Percentiles rank a stretch among this genome's conserved stretches.
phyloP scores from a whole-genome alignment of 2,329 filamentous ascomycete genomes.

The Arthrobotrys megalospora region DNA sequence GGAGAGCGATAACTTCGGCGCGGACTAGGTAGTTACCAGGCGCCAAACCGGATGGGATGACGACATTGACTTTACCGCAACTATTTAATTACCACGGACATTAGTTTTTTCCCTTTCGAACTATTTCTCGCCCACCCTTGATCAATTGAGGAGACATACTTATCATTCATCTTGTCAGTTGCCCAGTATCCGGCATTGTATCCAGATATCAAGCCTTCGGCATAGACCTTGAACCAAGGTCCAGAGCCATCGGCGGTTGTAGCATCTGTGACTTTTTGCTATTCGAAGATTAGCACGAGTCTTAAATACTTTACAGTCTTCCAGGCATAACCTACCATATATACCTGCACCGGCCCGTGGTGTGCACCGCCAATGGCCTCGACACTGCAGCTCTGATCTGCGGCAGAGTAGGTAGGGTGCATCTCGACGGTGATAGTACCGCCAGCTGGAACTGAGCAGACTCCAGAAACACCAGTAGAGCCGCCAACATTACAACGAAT shows the following conservation, averaged over 20 bases:
- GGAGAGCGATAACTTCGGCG: conserved; percentile 72
- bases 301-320: neutral
- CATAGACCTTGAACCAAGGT: conserved; percentile 73
- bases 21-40: conserved; percentile 73
- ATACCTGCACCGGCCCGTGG: conserved; percentile 72
- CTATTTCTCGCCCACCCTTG: neutral
- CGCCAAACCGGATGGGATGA: conserved; percentile 71
- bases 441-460: conserved; percentile 70
- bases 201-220: conserved; percentile 69
- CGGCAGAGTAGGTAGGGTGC: conserved; percentile 70
- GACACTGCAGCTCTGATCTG: conserved; percentile 69
- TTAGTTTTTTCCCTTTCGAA: neutral
- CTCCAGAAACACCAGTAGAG: conserved; percentile 66
- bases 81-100: conserved; percentile 6
- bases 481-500: conserved; percentile 71
- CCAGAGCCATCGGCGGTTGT: conserved; percentile 69
- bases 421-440: conserved; percentile 73
- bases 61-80: conserved; percentile 68
- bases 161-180: conserved; percentile 68
- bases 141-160: conserved; percentile 63
- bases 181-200: conserved; percentile 70
- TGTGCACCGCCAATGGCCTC: conserved; percentile 73
- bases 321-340: conserved; percentile 67
- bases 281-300: conserved; percentile 4
- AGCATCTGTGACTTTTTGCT: conserved; percentile 70